Conservation (phyloP, 345 rosid genomes). For the Cardiospermum halicacabum region DNA sequence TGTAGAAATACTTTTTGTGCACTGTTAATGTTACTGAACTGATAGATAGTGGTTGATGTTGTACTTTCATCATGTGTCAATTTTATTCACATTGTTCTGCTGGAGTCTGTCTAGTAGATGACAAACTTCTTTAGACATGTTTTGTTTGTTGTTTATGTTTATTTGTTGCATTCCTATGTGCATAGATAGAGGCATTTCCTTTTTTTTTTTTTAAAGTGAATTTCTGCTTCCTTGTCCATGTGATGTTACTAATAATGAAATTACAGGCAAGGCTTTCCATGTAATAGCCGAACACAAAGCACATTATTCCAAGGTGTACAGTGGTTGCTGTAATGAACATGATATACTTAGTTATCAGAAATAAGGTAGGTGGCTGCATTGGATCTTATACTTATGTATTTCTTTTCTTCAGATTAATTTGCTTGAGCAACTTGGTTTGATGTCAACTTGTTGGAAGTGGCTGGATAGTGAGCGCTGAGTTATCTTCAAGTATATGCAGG, state of each 20-base stretch:
- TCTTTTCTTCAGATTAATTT: conserved; percentile 28
- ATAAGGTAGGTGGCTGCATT: background rate
- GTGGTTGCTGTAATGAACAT: conserved; percentile 1
- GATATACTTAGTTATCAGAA: background rate
- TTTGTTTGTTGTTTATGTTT: background rate
- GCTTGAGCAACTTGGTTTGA: conserved; percentile 19
- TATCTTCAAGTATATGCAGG: background rate
- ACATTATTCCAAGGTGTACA: background rate
- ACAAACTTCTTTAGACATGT: background rate
- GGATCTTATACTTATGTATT: background rate
- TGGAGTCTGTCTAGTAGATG: background rate
- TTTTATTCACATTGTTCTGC: background rate
- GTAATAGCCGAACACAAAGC: background rate
- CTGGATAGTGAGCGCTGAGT: conserved; percentile 7
- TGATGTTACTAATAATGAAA: conserved; percentile 14
- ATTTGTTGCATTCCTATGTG: background rate
- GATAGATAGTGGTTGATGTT: background rate
- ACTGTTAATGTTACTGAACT: background rate
- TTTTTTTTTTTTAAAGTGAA: conserved; percentile 10
- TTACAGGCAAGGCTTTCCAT: conserved; percentile 11
- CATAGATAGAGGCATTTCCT: background rate
- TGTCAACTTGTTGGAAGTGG: conserved; percentile 15
- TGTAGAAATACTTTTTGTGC: background rate
- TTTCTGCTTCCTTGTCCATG: conserved; percentile 8
- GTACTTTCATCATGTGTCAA: background rate